Evolutionary conservation across 208 protist genomes (phyloP).

Genomic region (Crithidia fasciculata): DNA sequence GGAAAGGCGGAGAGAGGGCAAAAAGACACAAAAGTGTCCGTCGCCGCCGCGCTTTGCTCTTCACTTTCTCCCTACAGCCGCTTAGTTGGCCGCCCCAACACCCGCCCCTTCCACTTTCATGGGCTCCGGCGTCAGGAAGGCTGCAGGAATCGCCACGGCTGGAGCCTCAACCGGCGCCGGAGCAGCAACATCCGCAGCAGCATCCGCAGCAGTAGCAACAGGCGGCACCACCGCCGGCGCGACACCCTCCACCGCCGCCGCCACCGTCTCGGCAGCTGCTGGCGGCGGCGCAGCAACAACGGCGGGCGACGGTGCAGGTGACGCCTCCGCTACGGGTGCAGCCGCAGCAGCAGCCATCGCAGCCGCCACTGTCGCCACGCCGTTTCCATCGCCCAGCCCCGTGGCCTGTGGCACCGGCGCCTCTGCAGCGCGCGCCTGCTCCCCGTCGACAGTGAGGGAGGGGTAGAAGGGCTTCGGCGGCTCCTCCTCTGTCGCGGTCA

Average conservation of each 20-base stretch:
- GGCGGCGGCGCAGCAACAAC: not conserved
- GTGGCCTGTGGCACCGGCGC: not conserved
- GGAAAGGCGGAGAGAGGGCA: not conserved
- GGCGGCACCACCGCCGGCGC: constrained; percentile 8
- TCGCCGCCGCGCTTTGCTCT: no score
- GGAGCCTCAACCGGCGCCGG: no score
- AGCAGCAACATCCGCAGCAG: no score
- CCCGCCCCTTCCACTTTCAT: not conserved
- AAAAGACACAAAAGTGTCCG: not conserved
- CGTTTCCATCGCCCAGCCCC: not conserved
- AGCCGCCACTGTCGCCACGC: not conserved
- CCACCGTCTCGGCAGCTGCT: not conserved
- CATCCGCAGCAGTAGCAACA: no score
- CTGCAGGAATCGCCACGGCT: not conserved
- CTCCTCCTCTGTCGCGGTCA: constrained; percentile 20
- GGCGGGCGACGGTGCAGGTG: not conserved
- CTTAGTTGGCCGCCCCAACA: not conserved
- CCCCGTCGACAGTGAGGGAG: constrained; percentile 13
- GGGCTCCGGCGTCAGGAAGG: constrained; percentile 13
- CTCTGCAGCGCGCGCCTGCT: constrained; percentile 20
- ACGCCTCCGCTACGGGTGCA: not conserved
- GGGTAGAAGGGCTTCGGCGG: constrained; percentile 6
- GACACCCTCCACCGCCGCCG: not conserved
- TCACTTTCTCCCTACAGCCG: no score
- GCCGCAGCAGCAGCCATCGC: not conserved